Conservation (phyloP, 768 basidiomycete species). For the Cystofilobasidium capitatum region DNA sequence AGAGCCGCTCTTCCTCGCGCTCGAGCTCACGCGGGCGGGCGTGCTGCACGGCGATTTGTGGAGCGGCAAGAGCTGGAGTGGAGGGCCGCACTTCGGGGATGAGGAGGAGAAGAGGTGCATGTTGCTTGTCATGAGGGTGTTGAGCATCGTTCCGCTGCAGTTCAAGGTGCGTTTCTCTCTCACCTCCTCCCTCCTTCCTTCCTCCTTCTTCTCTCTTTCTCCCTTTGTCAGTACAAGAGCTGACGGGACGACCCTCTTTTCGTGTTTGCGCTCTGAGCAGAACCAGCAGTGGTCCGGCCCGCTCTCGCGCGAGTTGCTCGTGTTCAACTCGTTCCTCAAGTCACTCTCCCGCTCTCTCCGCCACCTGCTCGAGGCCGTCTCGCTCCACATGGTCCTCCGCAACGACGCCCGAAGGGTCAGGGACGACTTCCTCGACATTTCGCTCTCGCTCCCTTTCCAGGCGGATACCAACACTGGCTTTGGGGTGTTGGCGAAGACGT, state of each 20-base stretch:
- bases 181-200: not conserved
- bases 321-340: constrained; percentile 96
- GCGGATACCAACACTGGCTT: constrained; percentile 95
- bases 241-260: not conserved
- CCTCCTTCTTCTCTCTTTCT: not conserved
- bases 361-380: constrained; percentile 78
- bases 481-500: constrained; percentile 92
- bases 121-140: constrained; percentile 89
- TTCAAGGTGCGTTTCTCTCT: constrained; percentile 60
- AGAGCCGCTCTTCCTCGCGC: constrained; percentile 84
- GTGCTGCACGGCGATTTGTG: constrained; percentile 91
- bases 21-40: constrained; percentile 91
- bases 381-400: constrained; percentile 84
- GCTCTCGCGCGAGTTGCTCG: constrained; percentile 85
- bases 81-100: constrained; percentile 87
- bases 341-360: constrained; percentile 82
- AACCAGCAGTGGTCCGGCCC: constrained; percentile 89
- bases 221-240: not conserved
- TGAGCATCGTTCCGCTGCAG: constrained; percentile 87
- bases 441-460: constrained; percentile 57
- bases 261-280: constrained; percentile 42
- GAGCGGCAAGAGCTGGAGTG: constrained; percentile 78
- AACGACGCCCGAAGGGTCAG: constrained; percentile 74
- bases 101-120: constrained; percentile 91
- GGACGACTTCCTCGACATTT: constrained; percentile 85